Percentiles rank a stretch among this genome's conserved stretches.
Conservation (phyloP, 352 stramenopile genomes). For the Pythium chondricola region DNA sequence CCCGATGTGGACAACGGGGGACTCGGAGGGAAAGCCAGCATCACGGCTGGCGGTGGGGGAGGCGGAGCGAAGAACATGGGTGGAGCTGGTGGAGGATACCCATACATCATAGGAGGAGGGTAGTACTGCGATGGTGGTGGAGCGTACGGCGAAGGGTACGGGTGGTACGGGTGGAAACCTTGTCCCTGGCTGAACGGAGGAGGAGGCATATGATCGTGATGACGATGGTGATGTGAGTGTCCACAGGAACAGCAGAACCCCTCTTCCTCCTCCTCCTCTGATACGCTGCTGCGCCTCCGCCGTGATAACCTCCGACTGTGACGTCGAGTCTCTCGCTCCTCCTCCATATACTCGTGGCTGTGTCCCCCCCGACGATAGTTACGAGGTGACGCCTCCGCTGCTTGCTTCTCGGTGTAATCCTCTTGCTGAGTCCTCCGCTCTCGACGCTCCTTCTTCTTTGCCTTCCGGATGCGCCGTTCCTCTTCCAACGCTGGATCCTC, state of each 20-base stretch:
- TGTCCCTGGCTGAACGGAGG: constrained; percentile 1
- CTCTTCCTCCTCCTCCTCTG: too few species aligned
- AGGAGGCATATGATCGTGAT: neutral
- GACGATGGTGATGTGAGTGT: neutral
- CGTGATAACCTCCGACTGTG: too few species aligned
- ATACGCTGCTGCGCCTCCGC: too few species aligned
- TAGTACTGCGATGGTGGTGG: constrained; percentile 5
- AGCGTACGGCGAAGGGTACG: neutral
- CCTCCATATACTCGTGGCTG: too few species aligned
- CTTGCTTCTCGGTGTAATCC: neutral
- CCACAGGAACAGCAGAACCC: neutral
- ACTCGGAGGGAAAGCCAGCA: neutral
- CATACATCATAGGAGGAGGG: constrained; percentile 3
- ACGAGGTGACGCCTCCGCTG: neutral
- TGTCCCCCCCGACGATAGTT: too few species aligned
- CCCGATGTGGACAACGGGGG: neutral
- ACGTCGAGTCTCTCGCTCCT: too few species aligned
- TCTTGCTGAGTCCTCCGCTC: neutral
- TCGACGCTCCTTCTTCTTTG: neutral
- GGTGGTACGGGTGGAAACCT: neutral
- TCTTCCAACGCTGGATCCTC: too few species aligned
- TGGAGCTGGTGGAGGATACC: constrained; percentile 3
- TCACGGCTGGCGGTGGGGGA: constrained; percentile 1
- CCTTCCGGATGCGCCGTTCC: neutral
- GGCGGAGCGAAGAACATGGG: neutral